Evolutionary conservation across 495 filamentous ascomycete genomes (phyloP).

Genomic region (Geopyxis carbonaria): DNA sequence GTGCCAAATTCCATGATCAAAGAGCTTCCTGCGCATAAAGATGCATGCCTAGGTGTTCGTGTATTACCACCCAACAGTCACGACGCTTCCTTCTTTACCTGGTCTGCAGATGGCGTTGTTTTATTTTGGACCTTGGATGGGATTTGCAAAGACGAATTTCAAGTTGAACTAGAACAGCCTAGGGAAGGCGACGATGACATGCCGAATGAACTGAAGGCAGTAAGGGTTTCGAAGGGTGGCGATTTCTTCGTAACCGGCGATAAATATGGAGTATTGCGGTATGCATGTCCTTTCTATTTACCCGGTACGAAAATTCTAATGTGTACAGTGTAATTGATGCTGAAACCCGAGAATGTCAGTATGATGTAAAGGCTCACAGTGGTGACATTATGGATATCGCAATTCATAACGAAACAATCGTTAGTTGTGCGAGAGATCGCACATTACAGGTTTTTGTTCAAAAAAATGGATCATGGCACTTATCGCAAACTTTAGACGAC

Average conservation of each 20-base stretch:
- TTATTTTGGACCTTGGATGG: constrained; percentile 69
- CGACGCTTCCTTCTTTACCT: constrained; percentile 65
- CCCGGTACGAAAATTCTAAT: constrained; percentile 7
- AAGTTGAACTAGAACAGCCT: constrained; percentile 51
- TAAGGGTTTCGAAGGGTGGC: constrained; percentile 42
- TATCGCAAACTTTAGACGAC: constrained; percentile 63
- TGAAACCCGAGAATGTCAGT: constrained; percentile 18
- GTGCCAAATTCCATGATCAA: constrained; percentile 24
- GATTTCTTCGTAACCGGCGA: constrained; percentile 64
- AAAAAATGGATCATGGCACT: constrained; percentile 33
- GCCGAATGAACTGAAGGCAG: constrained; percentile 59
- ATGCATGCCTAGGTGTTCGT: constrained; percentile 60
- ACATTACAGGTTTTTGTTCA: constrained; percentile 73
- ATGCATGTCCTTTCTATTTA: constrained; percentile 15
- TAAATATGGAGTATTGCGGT: constrained; percentile 65
- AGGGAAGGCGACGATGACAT: constrained; percentile 36
- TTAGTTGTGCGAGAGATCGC: constrained; percentile 70
- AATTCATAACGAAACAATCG: constrained; percentile 49
- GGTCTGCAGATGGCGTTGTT: constrained; percentile 60
- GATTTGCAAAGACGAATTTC: constrained; percentile 41
- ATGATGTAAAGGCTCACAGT: constrained; percentile 53
- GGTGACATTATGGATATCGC: constrained; percentile 73
- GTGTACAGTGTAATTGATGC: constrained; percentile 31
- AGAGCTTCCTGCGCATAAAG: constrained; percentile 53
- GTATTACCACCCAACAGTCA: constrained; percentile 39